These are phyloP conservation scores for Ogataea trehaloabstinens DNA, from an alignment of 805 yeast species.

Conservation along the genomic window DNA sequence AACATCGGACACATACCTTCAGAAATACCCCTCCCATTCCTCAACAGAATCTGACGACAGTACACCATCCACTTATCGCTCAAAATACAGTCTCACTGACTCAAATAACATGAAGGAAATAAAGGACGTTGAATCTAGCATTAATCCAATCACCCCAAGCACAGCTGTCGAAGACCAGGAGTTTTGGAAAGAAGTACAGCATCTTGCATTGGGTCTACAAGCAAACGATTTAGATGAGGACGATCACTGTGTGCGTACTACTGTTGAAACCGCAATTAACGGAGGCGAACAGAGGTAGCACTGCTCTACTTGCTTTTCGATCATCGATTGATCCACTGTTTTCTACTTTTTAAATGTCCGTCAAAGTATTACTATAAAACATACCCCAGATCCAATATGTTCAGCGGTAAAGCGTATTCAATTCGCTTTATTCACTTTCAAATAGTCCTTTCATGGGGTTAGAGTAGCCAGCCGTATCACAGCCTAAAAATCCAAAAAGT, in stretches of 20 bases:
- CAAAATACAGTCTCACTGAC: not conserved
- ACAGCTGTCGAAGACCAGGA: conserved; percentile 19
- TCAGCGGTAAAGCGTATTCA: too few relatives aligned
- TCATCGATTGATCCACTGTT: too few relatives aligned
- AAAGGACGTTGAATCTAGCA: conserved; percentile 14
- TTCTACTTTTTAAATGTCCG: too few relatives aligned
- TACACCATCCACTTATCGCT: conserved; percentile 12
- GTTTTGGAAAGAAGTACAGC: conserved; percentile 32
- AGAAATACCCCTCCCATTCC: conserved; percentile 13
- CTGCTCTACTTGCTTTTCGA: too few relatives aligned
- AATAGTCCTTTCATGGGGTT: too few relatives aligned
- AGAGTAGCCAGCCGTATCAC: too few relatives aligned
- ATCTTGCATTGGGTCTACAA: conserved; percentile 29
- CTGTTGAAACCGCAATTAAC: conserved; percentile 16
- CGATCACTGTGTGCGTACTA: conserved; percentile 15
- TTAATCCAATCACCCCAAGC: conserved; percentile 14
- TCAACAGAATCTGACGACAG: conserved; percentile 14
- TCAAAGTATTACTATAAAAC: too few relatives aligned
- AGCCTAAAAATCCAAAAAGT: conserved; percentile 3
- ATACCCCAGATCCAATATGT: not conserved
- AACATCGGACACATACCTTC: conserved; percentile 24
- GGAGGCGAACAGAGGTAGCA: too few relatives aligned
- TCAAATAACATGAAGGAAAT: conserved; percentile 5
- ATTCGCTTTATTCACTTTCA: too few relatives aligned
- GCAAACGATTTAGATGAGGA: conserved; percentile 20